Base-by-base conservation (phyloP, 2,329 filamentous ascomycete species). In the Fonsecaea nubica region DNA sequence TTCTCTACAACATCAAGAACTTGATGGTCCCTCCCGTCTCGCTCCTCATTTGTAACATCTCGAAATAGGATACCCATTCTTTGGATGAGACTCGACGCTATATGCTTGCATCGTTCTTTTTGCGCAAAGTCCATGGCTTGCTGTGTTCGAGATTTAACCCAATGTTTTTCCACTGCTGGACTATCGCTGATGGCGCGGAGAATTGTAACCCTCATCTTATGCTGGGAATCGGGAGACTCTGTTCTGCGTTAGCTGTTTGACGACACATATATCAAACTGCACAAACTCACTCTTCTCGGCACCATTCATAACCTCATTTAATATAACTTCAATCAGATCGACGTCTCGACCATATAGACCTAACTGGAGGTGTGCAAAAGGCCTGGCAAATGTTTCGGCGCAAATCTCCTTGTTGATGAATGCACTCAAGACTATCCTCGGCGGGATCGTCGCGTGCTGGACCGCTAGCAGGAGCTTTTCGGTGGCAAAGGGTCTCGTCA, bases 311-410 rank as follows among this genome's bases (percentile, higher is more conserved):
- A 50, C 25, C 21, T 21, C 3, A 6, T 50, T 30, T 21, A 50
- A 50, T 12, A 30, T 25, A 2, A 25, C 10, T 13, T 50, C 45
- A 12, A 10, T 25, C 10, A 25, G 10, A 30, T 12, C 45, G 13
- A 25, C 3, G 12, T 50, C 45, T 25, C 12, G 18, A 12, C 10
- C 18, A 30, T 10, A 2, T 3, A 25, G 45, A 5, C 45, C 21
- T 4, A 50, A 12, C 21, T 13, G 3, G 9, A 50, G 8, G 45
- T 50, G 45, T 50, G 45, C 45, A 12, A 50, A 50, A 5, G 45
- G 45, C 21, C 45, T 50, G 25, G 18, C 45, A 50, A 50, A 50
- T 50, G 45, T 50, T 25, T 50, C 45, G 12, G 45, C 10, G 21
- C 45, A 50, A 10, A 50, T 25, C 10, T 25, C 45, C 18, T 12